A percentile compares a stretch with the other conserved stretches of the same genome.
phyloP scores from a whole-genome alignment of 352 stramenopile species.

The Pythium dissimile region DNA sequence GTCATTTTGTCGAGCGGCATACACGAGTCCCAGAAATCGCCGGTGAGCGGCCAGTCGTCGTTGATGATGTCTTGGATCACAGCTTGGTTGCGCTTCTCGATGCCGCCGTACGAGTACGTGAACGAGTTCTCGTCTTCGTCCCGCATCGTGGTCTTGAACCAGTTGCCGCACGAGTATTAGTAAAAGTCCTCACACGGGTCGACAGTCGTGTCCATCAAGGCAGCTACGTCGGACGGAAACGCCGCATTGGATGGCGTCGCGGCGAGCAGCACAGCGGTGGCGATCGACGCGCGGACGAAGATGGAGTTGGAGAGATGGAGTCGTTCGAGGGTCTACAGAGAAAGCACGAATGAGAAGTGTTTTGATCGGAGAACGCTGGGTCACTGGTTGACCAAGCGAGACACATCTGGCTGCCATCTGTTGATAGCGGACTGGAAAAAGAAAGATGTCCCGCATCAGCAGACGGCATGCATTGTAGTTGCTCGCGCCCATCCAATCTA shows the following conservation, averaged over 20 bases:
- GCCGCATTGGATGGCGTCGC: neutral
- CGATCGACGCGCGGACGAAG: no score
- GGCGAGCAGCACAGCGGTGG: neutral
- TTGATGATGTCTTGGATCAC: neutral
- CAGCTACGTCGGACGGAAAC: neutral
- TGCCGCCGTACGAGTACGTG: neutral
- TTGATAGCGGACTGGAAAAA: no score
- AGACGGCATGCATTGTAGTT: no score
- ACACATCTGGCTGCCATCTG: no score
- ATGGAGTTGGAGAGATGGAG: no score
- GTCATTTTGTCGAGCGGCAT: constrained; percentile 1
- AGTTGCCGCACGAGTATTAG: neutral
- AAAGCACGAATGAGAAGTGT: no score
- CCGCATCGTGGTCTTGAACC: neutral
- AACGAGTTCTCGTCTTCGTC: neutral
- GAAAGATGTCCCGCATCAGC: no score
- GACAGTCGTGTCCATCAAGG: neutral
- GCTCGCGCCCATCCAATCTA: no score
- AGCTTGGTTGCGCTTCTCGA: neutral
- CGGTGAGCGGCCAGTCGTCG: constrained; percentile 28
- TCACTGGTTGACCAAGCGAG: no score
- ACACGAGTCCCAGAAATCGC: constrained; percentile 26
- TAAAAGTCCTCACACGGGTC: neutral
- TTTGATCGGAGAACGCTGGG: no score
- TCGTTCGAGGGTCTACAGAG: no score